phyloP scores from a whole-genome alignment of 768 basidiomycete genomes.

The Nidula microcarpa region DNA sequence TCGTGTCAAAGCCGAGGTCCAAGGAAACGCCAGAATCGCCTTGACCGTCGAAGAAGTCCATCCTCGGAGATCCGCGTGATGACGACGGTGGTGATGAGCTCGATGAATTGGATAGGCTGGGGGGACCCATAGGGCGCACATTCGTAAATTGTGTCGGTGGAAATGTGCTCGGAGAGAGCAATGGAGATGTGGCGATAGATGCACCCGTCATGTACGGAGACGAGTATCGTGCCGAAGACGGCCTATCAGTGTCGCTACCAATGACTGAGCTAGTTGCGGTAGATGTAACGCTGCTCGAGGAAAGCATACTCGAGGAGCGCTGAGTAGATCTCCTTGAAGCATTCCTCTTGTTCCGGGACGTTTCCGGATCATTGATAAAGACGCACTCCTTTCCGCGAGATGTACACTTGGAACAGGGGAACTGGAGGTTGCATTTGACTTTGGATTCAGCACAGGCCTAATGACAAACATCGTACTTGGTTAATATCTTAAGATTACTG shows the following conservation, averaged over 20 bases:
- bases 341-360: conserved; percentile 33
- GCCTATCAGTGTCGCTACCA: neutral
- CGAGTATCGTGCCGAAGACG: conserved; percentile 27
- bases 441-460: conserved; percentile 73
- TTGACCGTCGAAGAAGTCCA: conserved; percentile 31
- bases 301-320: conserved; percentile 9
- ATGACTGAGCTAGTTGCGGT: neutral
- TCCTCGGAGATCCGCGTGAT: conserved; percentile 33
- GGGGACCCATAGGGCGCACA: conserved; percentile 4
- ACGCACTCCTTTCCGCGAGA: conserved; percentile 62
- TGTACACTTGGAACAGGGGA: conserved; percentile 65
- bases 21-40: conserved; percentile 23
- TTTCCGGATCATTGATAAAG: conserved; percentile 50
- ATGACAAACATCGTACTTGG: conserved; percentile 1
- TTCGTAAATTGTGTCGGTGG: neutral
- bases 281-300: conserved; percentile 6
- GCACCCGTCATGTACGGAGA: conserved; percentile 8
- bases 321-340: conserved; percentile 24
- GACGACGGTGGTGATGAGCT: conserved; percentile 29
- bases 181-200: neutral
- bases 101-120: conserved; percentile 25
- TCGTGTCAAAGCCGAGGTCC: conserved; percentile 24
- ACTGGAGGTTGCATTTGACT: conserved; percentile 67
- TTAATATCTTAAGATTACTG: neutral
- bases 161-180: neutral